Evolutionary conservation across 2,329 filamentous ascomycete species (phyloP), one percentile per base, ranked within the genome.

Genomic region (Chaetoscypha palmicola): DNA sequence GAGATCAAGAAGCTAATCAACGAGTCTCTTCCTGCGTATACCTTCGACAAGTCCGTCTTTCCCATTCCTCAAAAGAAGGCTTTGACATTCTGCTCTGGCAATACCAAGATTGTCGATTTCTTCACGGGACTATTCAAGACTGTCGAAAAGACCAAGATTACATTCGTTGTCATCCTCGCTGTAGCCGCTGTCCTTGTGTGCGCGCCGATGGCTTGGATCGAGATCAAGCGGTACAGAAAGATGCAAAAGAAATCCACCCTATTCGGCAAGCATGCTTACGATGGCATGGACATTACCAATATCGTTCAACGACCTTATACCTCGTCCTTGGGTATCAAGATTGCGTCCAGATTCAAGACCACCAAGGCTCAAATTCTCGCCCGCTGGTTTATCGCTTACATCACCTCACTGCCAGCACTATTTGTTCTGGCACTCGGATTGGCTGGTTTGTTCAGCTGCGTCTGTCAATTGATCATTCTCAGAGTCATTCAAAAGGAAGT

Each of bases 211-310:
- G 84, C 81, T 10, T 90, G 76, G 64, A 71, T 83, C 47, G 90
- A 97, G 66, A 81, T 90, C 48, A 77, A 79, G 53, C 75, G 85
- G 42, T 97, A 83, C 79, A 76, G 78, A 35, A 74, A 71, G 23
- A 85, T 89, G 72, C 77, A 83, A 62, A 70, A 81, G 53, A 81
- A 83, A 46, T 77, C 86, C 17, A 68, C 72, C 43, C 70, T 89
- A 23, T 74, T 94, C 54, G 69, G 73, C 35, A 69, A 75, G 53
- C 71, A 82, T 43, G 75, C 78, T 22, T 80, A 81, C 60, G 89
- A 97, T 58, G 76, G 84, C 1, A 80, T 95, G 73, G 91, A 97
- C 61, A 80, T 90, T 26, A 78, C 94, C 32, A 94, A 96, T 66
- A 84, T 96, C 53, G 80, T 83, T 23, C 90, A 87, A 24, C 79